Base-by-base conservation (phyloP, 306 rosid species). In the Albizia julibrissin region DNA sequence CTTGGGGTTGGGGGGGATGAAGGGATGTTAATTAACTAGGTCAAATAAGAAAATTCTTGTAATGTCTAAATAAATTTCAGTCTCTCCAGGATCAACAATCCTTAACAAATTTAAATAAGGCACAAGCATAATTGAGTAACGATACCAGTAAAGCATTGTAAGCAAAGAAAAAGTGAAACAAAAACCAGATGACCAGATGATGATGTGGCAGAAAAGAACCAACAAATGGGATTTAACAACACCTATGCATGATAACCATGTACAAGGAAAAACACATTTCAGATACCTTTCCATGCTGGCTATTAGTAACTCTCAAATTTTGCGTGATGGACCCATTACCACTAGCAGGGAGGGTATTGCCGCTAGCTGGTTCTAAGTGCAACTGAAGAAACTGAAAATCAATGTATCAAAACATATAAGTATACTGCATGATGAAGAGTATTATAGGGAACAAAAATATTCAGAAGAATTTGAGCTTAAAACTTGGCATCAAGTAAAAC, bases 281-380 rank as follows among this genome's bases (percentile, higher is more conserved):
- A 68, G n/a, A 50, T 89, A 92, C 97, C 97, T 92, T 92, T 80
- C 97, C 97, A 50, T 88, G 89, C 84, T 90, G 97, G 91, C 89
- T 91, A 84, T 92, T 92, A 21, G 90, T 89, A 78, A 92, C 89
- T 87, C 83, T 91, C 80, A 92, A 65, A 58, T 66, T 88, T 76
- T 92, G 97, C 11, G 86, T 83, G 86, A 94, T 77, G 65, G 88
- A 83, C 47, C 89, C 98, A 69, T 81, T 84, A 79, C 90, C 93
- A 80, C 82, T 86, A 83, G 90, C 91, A 37, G 87, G 92, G 46
- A 94, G 89, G 70, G 87, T 82, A 86, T 81, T 89, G 86, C 92
- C 56, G 73, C 93, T 94, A 54, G 98, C 98, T 34, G 95, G 94
- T 62, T 94, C 97, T 12, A 94, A 79, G 72, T 94, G 94, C 92